phyloP scores from a whole-genome alignment of 495 filamentous ascomycete genomes.

The Articulospora tetracladia region DNA sequence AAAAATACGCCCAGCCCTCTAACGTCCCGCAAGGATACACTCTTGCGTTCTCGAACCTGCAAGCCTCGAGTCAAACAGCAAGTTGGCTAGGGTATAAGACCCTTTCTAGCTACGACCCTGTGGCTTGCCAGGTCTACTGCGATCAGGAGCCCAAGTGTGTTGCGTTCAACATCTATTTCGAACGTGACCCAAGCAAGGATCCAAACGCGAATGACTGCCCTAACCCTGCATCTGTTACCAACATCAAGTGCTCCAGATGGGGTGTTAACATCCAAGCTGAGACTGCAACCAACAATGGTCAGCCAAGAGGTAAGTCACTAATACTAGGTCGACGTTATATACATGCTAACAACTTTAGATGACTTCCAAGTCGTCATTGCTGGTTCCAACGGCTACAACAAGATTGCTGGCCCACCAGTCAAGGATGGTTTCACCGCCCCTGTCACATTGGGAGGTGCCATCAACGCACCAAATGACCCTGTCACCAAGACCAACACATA shows the following conservation, averaged over 20 bases:
- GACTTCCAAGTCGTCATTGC: conserved; percentile 18
- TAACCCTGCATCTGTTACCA: conserved; percentile 43
- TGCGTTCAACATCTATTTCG: conserved; percentile 35
- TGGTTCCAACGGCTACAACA: conserved; percentile 23
- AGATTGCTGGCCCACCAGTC: conserved; percentile 6
- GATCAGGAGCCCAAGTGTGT: conserved; percentile 6
- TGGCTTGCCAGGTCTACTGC: conserved; percentile 35
- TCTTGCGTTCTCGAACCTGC: conserved; percentile 33
- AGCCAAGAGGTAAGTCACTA: conserved; percentile 32
- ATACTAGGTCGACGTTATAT: not conserved
- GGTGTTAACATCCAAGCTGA: conserved; percentile 29
- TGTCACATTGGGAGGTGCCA: conserved; percentile 15
- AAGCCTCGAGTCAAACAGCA: conserved; percentile 31
- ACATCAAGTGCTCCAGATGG: conserved; percentile 53
- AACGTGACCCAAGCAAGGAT: conserved; percentile 39
- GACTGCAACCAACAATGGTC: conserved; percentile 35
- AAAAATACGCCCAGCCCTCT: conserved; percentile 21
- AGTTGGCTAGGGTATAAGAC: conserved; percentile 38
- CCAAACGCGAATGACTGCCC: conserved; percentile 32
- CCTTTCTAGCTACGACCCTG: conserved; percentile 34
- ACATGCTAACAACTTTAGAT: conserved; percentile 2
- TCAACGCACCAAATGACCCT: conserved; percentile 20
- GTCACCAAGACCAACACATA: conserved; percentile 19
- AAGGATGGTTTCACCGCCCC: conserved; percentile 14
- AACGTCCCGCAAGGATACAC: conserved; percentile 36